These are phyloP conservation scores for Pythium guiyangense DNA, from an alignment of 352 stramenopile genomes.

Conservation along the genomic window DNA sequence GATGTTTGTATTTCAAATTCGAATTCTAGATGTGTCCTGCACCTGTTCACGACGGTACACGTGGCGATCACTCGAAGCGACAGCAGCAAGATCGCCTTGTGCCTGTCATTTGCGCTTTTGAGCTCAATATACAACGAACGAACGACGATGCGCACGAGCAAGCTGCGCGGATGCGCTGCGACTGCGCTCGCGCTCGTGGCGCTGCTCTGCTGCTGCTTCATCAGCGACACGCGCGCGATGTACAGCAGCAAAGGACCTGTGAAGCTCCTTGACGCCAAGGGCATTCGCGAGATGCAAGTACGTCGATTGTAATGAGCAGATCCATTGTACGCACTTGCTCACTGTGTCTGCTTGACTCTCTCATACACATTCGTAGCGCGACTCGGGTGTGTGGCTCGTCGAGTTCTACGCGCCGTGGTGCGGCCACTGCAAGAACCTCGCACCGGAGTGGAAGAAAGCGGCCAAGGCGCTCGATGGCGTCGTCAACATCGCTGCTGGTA, in stretches of 20 bases:
- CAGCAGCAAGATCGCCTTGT: too few relatives aligned
- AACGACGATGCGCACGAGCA: constrained; percentile 8
- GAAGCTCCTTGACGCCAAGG: constrained; percentile 66
- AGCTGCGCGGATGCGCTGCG: constrained; percentile 14
- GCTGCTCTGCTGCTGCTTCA: constrained; percentile 29
- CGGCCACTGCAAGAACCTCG: constrained; percentile 92
- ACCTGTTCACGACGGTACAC: too few relatives aligned
- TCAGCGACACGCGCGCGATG: constrained; percentile 33
- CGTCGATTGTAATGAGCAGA: too few relatives aligned
- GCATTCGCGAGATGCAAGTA: constrained; percentile 64
- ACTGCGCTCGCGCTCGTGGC: constrained; percentile 14
- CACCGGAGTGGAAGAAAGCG: constrained; percentile 90
- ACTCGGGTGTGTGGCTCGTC: constrained; percentile 88
- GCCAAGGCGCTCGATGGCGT: constrained; percentile 85
- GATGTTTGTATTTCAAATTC: too few relatives aligned
- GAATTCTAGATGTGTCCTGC: too few relatives aligned
- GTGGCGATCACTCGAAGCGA: too few relatives aligned
- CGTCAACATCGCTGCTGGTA: constrained; percentile 85
- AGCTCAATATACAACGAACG: background rate
- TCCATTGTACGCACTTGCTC: too few relatives aligned
- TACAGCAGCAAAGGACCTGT: constrained; percentile 67
- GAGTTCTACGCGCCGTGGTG: constrained; percentile 96
- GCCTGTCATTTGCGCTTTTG: background rate
- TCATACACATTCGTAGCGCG: constrained; percentile 27
- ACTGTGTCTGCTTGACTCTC: too few relatives aligned